Conservation (phyloP, 2,329 filamentous ascomycete species). For the Byssoonygena ceratinophila region DNA sequence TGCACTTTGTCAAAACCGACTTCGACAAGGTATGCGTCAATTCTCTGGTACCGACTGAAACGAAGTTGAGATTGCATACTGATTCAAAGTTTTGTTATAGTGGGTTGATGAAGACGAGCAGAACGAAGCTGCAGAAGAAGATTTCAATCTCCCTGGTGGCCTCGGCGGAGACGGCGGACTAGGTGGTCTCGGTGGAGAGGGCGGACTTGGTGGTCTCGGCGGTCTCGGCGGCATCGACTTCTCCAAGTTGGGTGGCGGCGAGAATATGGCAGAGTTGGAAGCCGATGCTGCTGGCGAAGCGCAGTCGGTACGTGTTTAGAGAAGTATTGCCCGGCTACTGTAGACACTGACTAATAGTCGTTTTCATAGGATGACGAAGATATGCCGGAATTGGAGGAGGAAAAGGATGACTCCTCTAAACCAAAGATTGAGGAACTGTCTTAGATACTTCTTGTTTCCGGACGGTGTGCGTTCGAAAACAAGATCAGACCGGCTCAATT, state of each 20-base stretch:
- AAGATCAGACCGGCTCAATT: background rate
- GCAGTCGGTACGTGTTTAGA: constrained; percentile 4
- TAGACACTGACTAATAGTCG: background rate
- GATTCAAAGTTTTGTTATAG: constrained; percentile 28
- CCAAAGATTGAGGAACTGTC: constrained; percentile 24
- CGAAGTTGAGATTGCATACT: background rate
- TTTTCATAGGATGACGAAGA: constrained; percentile 45
- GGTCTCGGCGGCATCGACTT: constrained; percentile 87
- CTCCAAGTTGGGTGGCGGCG: constrained; percentile 71
- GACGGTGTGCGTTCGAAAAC: background rate
- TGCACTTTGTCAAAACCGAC: constrained; percentile 95
- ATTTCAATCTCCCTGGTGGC: constrained; percentile 48
- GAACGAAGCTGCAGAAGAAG: constrained; percentile 75
- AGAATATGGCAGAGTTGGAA: constrained; percentile 36
- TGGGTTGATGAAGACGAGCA: constrained; percentile 99
- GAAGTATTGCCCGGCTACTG: background rate
- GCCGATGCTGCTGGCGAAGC: constrained; percentile 31
- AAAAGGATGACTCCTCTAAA: constrained; percentile 32
- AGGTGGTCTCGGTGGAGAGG: constrained; percentile 36
- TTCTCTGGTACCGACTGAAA: too few species aligned
- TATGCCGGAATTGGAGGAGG: constrained; percentile 67
- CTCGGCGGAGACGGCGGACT: constrained; percentile 27
- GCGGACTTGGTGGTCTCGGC: constrained; percentile 42
- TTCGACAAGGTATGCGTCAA: constrained; percentile 64
- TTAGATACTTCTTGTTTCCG: background rate